Percentiles rank a stretch among this genome's conserved stretches.
Evolutionary conservation across 2,329 filamentous ascomycete genomes (phyloP).

Genomic region (Penicillium sp.): DNA sequence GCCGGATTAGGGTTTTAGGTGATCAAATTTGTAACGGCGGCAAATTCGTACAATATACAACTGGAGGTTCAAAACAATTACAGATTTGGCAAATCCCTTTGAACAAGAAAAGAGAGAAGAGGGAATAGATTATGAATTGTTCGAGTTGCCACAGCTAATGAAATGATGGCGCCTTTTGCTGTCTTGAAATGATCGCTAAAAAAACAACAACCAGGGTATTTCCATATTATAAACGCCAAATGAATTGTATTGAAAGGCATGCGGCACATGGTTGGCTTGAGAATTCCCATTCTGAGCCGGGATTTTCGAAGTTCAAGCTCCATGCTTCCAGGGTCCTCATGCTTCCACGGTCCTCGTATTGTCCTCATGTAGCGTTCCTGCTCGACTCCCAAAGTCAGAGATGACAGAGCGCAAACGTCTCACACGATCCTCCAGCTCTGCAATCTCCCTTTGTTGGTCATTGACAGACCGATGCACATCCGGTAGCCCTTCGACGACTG

Average conservation of each 20-base stretch:
- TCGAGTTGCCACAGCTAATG: not conserved
- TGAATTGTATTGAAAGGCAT: not conserved
- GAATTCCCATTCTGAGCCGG: not conserved
- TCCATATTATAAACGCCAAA: slow-evolving; percentile 7
- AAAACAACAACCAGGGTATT: slow-evolving; percentile 7
- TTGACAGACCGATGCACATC: slow-evolving; percentile 45
- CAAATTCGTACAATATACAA: not conserved
- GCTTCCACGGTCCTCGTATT: not conserved
- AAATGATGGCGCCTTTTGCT: not conserved
- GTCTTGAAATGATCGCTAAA: slow-evolving; percentile 1
- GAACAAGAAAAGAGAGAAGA: not conserved
- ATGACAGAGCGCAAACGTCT: slow-evolving; percentile 40
- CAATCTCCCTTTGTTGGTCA: slow-evolving; percentile 47
- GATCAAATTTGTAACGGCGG: slow-evolving; percentile 1
- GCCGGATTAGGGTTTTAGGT: slow-evolving; percentile 3
- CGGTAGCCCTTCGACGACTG: slow-evolving; percentile 42
- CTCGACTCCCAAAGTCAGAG: slow-evolving; percentile 41
- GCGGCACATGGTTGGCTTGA: not conserved
- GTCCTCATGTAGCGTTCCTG: slow-evolving; percentile 10
- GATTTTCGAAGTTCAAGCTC: not conserved
- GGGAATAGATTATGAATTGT: not conserved
- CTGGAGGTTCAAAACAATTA: not conserved
- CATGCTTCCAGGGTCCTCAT: not conserved
- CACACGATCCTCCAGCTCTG: slow-evolving; percentile 41
- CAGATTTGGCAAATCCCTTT: not conserved